Evolutionary conservation across 179 eudicot genomes (phyloP).

Genomic region (Gypsophila paniculata): DNA sequence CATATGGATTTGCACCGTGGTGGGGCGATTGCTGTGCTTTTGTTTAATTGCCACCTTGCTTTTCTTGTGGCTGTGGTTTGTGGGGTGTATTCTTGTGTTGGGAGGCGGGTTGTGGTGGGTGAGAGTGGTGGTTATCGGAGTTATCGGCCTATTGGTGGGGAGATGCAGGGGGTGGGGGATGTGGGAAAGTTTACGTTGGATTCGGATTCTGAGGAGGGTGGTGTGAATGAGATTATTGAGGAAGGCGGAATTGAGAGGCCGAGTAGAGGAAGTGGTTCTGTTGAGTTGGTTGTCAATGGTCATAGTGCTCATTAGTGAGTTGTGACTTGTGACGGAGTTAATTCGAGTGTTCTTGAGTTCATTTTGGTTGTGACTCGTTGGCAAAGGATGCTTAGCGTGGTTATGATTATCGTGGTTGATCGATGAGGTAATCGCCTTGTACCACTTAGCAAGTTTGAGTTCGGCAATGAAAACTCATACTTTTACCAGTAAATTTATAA

Average conservation of each 20-base stretch:
- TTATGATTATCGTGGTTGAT: background rate
- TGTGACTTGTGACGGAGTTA: background rate
- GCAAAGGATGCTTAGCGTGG: background rate
- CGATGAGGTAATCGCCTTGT: background rate
- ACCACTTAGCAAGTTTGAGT: background rate
- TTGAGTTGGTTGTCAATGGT: slow-evolving; percentile 43
- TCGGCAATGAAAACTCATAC: background rate
- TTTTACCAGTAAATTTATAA: background rate
- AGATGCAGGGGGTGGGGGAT: slow-evolving; percentile 39
- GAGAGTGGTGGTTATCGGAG: slow-evolving; percentile 29
- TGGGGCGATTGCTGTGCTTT: slow-evolving; percentile 73
- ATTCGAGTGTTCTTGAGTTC: background rate
- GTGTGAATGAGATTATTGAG: slow-evolving; percentile 26
- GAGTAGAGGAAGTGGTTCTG: slow-evolving; percentile 35
- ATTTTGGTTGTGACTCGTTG: background rate
- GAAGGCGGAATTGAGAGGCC: slow-evolving; percentile 30
- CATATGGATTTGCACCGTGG: slow-evolving; percentile 78
- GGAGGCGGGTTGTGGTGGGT: slow-evolving; percentile 30
- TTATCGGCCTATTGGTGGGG: slow-evolving; percentile 66
- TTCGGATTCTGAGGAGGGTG: slow-evolving; percentile 42
- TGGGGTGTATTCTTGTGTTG: slow-evolving; percentile 46
- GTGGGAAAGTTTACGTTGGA: slow-evolving; percentile 55
- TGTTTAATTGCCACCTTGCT: slow-evolving; percentile 89
- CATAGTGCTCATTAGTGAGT: slow-evolving; percentile 27
- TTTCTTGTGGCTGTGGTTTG: slow-evolving; percentile 51